Evolutionary conservation across 2,329 filamentous ascomycete genomes (phyloP), one percentile per base, ranked within the genome.

Genomic region (Apiospora phragmitis): DNA sequence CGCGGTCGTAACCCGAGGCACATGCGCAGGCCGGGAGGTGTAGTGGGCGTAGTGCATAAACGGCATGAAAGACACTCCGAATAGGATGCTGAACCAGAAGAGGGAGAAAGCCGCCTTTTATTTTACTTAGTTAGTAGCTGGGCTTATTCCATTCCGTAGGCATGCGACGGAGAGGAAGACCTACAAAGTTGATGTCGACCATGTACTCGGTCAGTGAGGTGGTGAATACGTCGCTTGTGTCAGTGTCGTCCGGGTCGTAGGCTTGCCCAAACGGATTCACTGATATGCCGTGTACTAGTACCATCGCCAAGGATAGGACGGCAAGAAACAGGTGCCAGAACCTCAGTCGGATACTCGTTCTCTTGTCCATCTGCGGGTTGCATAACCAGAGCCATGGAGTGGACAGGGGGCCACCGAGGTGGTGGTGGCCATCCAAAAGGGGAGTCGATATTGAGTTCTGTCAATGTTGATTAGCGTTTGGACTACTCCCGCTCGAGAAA

Each of bases 31-130:
- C 1, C 55, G 55, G 16, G 55, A 38, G 8, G 29, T 62, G 18
- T 62, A 62, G 55, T 62, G 55, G 55, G 55, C 55, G 55, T 35
- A 62, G 7, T 62, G 55, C 55, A 62, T 62, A 4, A n/a, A 62
- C 18, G 29, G 21, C 55, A 62, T n/a, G 55, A 62, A 62, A 1
- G 55, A 62, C 18, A 62, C 32, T 1, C 18, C 55, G 8, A 62
- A 62, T 1, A 62, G 29, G 9, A 62, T 62, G 55, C 55, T 62
- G 32, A 62, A 62, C 55, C 55, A 62, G 32, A 62, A 62, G 55
- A 62, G 18, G 32, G 29, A 62, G 55, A 62, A 62, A 1, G 21
- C 29, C 4, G n/a, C 21, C 55, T 62, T 32, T 62, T 12, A 7
- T 1, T 11, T n/a, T 21, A 9, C 21, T n/a, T 38, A 2, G 18